Evolutionary conservation across 805 yeast species (phyloP).

Genomic region (Wickerhamomyces subpelliculosus): DNA sequence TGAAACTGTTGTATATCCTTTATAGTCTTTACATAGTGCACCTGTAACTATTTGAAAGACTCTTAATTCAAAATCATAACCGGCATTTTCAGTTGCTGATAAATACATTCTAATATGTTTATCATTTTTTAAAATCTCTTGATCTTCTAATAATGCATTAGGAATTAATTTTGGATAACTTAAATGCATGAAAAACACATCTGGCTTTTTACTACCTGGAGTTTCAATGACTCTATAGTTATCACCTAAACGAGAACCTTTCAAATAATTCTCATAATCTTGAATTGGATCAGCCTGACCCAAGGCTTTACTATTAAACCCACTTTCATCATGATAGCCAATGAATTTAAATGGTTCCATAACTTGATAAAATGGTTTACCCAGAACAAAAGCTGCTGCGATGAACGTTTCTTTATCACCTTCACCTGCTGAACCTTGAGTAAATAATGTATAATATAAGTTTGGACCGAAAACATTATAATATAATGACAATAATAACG

Average conservation of each 20-base stretch:
- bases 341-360: conserved; percentile 26
- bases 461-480: conserved; percentile 57
- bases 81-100: conserved; percentile 16
- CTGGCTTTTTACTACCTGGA: conserved; percentile 11
- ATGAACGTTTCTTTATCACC: conserved; percentile 68
- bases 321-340: conserved; percentile 23
- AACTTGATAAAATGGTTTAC: conserved; percentile 41
- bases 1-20: conserved; percentile 15
- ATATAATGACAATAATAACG: conserved; percentile 46
- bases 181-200: conserved; percentile 45
- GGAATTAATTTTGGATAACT: conserved; percentile 49
- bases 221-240: conserved; percentile 9
- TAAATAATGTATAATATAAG: conserved; percentile 51
- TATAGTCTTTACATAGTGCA: conserved; percentile 27
- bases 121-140: conserved; percentile 18
- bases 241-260: conserved; percentile 14
- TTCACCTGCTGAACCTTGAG: conserved; percentile 70
- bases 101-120: conserved; percentile 28
- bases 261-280: conserved; percentile 20
- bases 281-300: conserved; percentile 34
- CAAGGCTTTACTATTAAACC: conserved; percentile 31
- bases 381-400: conserved; percentile 49
- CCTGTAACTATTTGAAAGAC: conserved; percentile 33
- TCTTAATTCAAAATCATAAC: conserved; percentile 34
- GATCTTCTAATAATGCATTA: conserved; percentile 19